These are phyloP conservation scores for Rickenella mellea DNA, from an alignment of 768 basidiomycete genomes.

Conservation along the genomic window DNA sequence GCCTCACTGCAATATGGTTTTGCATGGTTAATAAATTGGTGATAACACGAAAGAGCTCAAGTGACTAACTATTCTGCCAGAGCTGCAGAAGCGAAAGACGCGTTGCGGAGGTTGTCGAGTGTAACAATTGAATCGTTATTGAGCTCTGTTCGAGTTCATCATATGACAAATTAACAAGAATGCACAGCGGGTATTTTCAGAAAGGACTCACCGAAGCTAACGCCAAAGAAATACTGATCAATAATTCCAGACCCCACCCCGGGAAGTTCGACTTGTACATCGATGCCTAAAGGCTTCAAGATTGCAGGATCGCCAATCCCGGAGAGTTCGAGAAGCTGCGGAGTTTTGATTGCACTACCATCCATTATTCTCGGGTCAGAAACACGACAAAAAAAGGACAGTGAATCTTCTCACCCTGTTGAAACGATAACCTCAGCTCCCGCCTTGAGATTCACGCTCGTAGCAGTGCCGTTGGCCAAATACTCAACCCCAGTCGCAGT, in stretches of 20 bases:
- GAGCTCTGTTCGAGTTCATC: constrained; percentile 18
- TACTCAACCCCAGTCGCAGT: constrained; percentile 39
- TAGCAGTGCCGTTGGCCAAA: too few species aligned
- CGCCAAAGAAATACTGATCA: constrained; percentile 24
- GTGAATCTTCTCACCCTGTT: too few species aligned
- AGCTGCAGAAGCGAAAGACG: constrained; percentile 17
- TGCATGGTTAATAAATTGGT: too few species aligned
- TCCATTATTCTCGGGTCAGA: background rate
- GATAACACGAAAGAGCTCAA: too few species aligned
- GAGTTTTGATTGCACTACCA: constrained; percentile 36
- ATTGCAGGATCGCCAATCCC: constrained; percentile 28
- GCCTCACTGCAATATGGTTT: too few species aligned
- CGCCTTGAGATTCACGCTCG: too few species aligned
- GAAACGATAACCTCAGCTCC: constrained; percentile 46
- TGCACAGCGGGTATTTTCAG: too few species aligned
- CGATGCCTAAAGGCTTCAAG: constrained; percentile 20
- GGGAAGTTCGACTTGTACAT: constrained; percentile 24
- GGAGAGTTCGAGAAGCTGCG: constrained; percentile 30
- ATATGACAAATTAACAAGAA: background rate
- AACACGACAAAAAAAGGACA: background rate
- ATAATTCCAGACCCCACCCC: constrained; percentile 37
- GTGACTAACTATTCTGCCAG: too few species aligned
- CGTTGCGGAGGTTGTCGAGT: constrained; percentile 20
- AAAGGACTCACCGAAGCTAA: constrained; percentile 15
- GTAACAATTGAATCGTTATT: constrained; percentile 19